phyloP scores from a whole-genome alignment of 495 filamentous ascomycete species.

The Aspergillus sclerotioniger region DNA sequence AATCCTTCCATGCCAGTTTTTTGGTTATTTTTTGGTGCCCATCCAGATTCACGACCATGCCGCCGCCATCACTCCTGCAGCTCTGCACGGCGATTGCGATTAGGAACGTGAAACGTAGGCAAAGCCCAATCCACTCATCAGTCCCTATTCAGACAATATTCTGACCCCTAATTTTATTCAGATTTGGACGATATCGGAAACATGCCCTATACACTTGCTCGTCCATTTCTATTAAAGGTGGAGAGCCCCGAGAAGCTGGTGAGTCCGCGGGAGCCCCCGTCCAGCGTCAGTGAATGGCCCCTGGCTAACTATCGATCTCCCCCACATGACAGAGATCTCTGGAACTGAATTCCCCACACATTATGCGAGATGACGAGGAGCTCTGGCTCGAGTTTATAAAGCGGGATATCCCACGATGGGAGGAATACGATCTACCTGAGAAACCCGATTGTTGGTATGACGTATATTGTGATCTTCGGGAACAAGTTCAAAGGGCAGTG shows the following conservation, averaged over 20 bases:
- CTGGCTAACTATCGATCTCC: constrained; percentile 3
- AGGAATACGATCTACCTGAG: constrained; percentile 54
- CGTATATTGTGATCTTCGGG: constrained; percentile 54
- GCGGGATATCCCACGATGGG: constrained; percentile 62
- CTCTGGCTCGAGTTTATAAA: constrained; percentile 69
- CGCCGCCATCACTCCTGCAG: constrained; percentile 39
- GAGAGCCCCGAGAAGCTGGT: constrained; percentile 67
- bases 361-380: constrained; percentile 57
- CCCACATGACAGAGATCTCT: constrained; percentile 44
- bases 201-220: constrained; percentile 58
- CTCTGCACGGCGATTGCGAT: constrained; percentile 46
- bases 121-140: background rate
- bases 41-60: constrained; percentile 31
- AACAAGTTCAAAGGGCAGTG: constrained; percentile 44
- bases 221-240: constrained; percentile 59
- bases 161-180: constrained; percentile 18
- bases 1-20: constrained; percentile 19
- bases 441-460: constrained; percentile 61
- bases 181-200: constrained; percentile 63
- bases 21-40: constrained; percentile 17
- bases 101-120: constrained; percentile 45
- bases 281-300: constrained; percentile 1
- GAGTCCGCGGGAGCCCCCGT: constrained; percentile 16
- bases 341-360: constrained; percentile 65
- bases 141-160: background rate